Percentiles rank a stretch among this genome's conserved stretches.
phyloP scores from a whole-genome alignment of 176 grass and related monocot species.

The Cymbopogon citratus region DNA sequence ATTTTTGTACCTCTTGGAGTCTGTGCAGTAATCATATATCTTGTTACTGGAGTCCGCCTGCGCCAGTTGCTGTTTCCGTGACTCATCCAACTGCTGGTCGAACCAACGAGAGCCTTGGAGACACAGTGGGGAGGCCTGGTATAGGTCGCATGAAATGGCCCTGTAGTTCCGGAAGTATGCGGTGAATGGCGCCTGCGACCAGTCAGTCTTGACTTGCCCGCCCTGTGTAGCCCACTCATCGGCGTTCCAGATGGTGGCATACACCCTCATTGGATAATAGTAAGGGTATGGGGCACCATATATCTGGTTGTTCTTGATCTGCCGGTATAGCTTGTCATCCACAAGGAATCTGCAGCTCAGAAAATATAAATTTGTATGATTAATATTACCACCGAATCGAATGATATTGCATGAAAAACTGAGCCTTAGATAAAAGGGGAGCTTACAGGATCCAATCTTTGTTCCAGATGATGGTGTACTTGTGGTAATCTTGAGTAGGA shows the following conservation, averaged over 20 bases:
- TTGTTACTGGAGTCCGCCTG: conserved; percentile 34
- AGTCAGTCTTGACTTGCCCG: conserved; percentile 55
- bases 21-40: conserved; percentile 67
- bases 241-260: conserved; percentile 52
- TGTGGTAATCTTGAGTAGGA: conserved; percentile 69
- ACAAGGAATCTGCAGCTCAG: conserved; percentile 63
- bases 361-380: background rate
- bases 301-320: conserved; percentile 44
- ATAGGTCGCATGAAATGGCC: conserved; percentile 18
- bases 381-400: too few relatives aligned
- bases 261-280: conserved; percentile 55
- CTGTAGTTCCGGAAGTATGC: conserved; percentile 64
- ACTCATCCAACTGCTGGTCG: conserved; percentile 22
- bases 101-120: conserved; percentile 26
- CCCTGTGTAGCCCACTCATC: conserved; percentile 71
- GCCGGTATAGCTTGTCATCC: conserved; percentile 47
- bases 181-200: conserved; percentile 50
- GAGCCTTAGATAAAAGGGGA: background rate
- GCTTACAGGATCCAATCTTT: conserved; percentile 48
- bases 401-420: background rate
- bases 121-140: conserved; percentile 10
- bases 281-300: conserved; percentile 39
- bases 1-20: conserved; percentile 36
- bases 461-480: conserved; percentile 64
- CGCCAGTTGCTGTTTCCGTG: conserved; percentile 28